A percentile compares a stretch with the other conserved stretches of the same genome.
These are phyloP conservation scores for Suillus decipiens DNA, from an alignment of 768 basidiomycete genomes.

Conservation along the genomic window DNA sequence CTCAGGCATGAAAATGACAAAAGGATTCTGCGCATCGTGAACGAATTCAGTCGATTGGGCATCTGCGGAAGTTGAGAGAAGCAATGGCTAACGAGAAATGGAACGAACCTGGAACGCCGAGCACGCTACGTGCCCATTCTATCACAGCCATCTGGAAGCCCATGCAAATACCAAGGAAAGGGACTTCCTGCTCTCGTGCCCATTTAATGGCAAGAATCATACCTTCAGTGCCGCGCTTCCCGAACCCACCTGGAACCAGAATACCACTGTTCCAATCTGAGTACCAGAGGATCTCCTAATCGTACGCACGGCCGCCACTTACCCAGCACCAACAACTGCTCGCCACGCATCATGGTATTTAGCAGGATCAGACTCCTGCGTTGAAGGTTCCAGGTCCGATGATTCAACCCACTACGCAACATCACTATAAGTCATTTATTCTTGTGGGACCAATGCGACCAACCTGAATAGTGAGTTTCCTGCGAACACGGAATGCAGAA, in stretches of 20 bases:
- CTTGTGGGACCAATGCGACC: slow-evolving; percentile 24
- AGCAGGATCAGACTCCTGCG: slow-evolving; percentile 76
- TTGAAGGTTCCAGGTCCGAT: slow-evolving; percentile 82
- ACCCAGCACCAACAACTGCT: slow-evolving; percentile 88
- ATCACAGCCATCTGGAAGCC: slow-evolving; percentile 97
- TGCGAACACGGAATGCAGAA: slow-evolving; percentile 88
- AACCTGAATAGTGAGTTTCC: slow-evolving; percentile 82
- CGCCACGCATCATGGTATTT: slow-evolving; percentile 97
- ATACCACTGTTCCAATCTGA: slow-evolving; percentile 64
- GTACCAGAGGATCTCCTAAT: slow-evolving; percentile 9
- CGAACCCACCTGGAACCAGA: slow-evolving; percentile 97
- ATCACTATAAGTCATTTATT: slow-evolving; percentile 11
- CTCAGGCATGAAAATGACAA: slow-evolving; percentile 98
- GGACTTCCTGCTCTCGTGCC: slow-evolving; percentile 92
- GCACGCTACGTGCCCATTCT: slow-evolving; percentile 89
- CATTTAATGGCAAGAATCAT: slow-evolving; percentile 99
- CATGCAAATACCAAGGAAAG: slow-evolving; percentile 95
- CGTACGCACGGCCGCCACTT: slow-evolving; percentile 25
- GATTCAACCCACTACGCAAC: slow-evolving; percentile 89
- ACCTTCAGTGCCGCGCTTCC: slow-evolving; percentile 89
- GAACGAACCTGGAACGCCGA: slow-evolving; percentile 62
- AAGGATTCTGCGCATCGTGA: slow-evolving; percentile 58
- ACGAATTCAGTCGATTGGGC: slow-evolving; percentile 88
- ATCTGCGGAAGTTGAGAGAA: slow-evolving; percentile 43
- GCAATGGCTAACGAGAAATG: neutral